Percentiles rank a stretch among this genome's conserved stretches.
Evolutionary conservation across 257 asterid species (phyloP).

Genomic region (Catharanthus roseus): DNA sequence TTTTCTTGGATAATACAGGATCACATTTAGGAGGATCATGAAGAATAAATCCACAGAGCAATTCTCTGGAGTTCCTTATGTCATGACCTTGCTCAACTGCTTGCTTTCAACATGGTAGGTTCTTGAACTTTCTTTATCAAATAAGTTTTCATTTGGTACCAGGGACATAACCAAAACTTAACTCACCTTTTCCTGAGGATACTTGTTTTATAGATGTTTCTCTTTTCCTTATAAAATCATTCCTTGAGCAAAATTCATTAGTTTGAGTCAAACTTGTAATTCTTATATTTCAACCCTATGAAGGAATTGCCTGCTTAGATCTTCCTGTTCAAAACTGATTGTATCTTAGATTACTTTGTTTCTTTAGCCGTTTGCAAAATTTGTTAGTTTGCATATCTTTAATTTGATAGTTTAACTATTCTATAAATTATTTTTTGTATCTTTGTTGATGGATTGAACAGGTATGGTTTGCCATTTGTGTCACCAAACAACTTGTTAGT

Average conservation of each 20-base stretch:
- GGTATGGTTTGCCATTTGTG: conserved; percentile 92
- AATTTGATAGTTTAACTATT: neutral
- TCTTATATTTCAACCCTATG: neutral
- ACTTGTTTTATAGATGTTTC: neutral
- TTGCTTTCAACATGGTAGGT: conserved; percentile 71
- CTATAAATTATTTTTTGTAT: neutral
- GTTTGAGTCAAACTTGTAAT: neutral
- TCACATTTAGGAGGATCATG: conserved; percentile 70
- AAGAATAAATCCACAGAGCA: conserved; percentile 54
- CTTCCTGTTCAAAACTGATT: no score
- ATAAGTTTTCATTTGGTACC: neutral
- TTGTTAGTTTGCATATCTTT: neutral
- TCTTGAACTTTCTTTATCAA: conserved; percentile 2
- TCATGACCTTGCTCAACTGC: conserved; percentile 85
- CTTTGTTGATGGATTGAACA: conserved; percentile 20
- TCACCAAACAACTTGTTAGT: conserved; percentile 77
- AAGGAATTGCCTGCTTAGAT: no score
- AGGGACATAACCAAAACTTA: neutral
- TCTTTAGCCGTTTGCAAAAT: neutral
- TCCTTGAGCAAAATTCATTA: neutral
- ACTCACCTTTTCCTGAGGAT: neutral
- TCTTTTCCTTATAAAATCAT: neutral
- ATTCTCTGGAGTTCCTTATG: conserved; percentile 82
- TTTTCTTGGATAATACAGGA: conserved; percentile 31
- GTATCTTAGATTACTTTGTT: neutral